Percentiles rank a stretch among this genome's conserved stretches.
Evolutionary conservation across 345 rosid species (phyloP).

Genomic region (Erodium maritimum): DNA sequence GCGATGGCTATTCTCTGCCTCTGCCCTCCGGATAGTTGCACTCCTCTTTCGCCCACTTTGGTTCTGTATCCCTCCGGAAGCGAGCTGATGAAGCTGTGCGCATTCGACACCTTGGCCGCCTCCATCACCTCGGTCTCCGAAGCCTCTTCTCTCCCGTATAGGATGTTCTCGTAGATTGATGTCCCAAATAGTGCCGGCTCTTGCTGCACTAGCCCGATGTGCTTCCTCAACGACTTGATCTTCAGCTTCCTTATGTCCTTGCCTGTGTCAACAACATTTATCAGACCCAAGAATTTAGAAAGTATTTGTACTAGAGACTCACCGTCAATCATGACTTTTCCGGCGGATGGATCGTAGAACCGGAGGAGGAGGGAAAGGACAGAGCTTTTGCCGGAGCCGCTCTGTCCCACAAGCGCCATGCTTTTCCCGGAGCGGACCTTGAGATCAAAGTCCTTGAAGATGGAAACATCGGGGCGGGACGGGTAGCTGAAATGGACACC

Average conservation of each 20-base stretch:
- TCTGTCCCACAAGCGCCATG: conserved; percentile 91
- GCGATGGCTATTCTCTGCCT: conserved; percentile 89
- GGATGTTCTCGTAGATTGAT: conserved; percentile 77
- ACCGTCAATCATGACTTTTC: conserved; percentile 86
- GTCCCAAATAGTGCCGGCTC: conserved; percentile 91
- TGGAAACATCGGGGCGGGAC: conserved; percentile 65
- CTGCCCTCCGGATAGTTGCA: conserved; percentile 89
- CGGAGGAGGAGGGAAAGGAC: conserved; percentile 77
- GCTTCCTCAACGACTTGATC: conserved; percentile 60
- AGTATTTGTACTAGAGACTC: conserved; percentile 11
- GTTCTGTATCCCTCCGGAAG: conserved; percentile 90
- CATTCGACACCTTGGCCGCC: conserved; percentile 77
- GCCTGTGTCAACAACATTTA: conserved; percentile 37
- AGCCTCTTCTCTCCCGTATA: conserved; percentile 78
- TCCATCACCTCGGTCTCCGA: conserved; percentile 65
- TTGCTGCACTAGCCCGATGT: conserved; percentile 84
- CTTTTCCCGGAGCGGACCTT: conserved; percentile 57
- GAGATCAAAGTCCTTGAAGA: conserved; percentile 66
- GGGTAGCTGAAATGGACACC: conserved; percentile 76
- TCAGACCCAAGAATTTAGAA: too few relatives aligned
- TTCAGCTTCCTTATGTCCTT: conserved; percentile 54
- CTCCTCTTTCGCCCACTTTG: conserved; percentile 84
- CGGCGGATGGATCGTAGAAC: conserved; percentile 77
- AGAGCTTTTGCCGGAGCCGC: conserved; percentile 95
- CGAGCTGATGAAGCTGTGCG: conserved; percentile 69